Evolutionary conservation across 129 eudicot genomes (phyloP), one percentile per base, ranked within the genome.

Genomic region (Gnaphalium uliginosum): DNA sequence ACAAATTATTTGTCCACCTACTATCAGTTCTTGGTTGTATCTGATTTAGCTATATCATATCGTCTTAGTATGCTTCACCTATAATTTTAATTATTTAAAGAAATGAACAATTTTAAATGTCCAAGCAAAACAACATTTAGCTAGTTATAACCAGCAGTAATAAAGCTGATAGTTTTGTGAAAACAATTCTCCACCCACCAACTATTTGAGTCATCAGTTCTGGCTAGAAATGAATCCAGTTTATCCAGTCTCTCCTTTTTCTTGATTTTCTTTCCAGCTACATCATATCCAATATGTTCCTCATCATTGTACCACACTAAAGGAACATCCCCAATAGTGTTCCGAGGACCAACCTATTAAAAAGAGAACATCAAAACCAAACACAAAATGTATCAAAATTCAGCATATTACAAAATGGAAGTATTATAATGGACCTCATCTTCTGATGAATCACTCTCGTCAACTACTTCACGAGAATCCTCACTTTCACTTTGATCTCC

Each of bases 371-470:
- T 30, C 21, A 29, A 24, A 50, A 30, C 24, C 23, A 74, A 64
- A 14, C 15, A 5, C 8, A 68, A 68, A 6, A 6, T 19, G 50
- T 57, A 76, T 53, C 25, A 18, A 9, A 27, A 74, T 81, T 59
- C 41, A 2, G 51, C 35, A 54, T 58, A 53, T 26, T 54, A 33
- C 56, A 24, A 30, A 59, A 29, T 26, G 37, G 19, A 37, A 30
- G 18, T 53, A 51, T 30, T 43, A 30, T 43, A 63, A 74, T 71
- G 60, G 6, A 93, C 97, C 97, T 94, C 98, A 54, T 94, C 98
- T 84, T 94, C 98, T 8, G 98, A 94, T 37, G 98, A 94, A 89
- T 94, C 98, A 85, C 98, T 94, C 86, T 93, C 97, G 68, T 93
- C 97, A 67, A 82, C 93, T 33, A 75, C 91, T 75, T 84, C 85